These are phyloP conservation scores for Dalbergia cultrata DNA, from an alignment of 306 rosid genomes.

Conservation along the genomic window DNA sequence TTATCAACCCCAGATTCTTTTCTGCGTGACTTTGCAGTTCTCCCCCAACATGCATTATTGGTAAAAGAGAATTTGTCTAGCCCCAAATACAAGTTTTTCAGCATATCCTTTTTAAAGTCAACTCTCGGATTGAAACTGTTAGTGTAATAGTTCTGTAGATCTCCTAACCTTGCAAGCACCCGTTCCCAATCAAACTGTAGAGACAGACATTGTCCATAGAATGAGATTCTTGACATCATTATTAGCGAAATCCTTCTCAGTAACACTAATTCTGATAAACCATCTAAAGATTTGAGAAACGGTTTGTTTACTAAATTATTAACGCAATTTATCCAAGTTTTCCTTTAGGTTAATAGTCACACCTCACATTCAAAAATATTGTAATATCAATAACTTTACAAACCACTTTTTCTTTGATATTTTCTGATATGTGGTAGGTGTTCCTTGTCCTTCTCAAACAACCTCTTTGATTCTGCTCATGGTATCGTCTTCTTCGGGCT, in stretches of 20 bases:
- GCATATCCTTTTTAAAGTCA: background rate
- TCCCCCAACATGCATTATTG: background rate
- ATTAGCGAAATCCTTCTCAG: conserved; percentile 6
- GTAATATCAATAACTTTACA: background rate
- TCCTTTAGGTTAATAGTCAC: background rate
- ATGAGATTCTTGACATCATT: background rate
- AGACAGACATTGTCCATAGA: background rate
- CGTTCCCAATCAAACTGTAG: background rate
- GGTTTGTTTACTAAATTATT: background rate
- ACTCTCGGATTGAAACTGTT: background rate
- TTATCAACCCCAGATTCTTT: background rate
- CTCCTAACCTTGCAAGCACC: background rate
- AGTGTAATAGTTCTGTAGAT: background rate
- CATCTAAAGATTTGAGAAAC: background rate
- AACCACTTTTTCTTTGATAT: conserved; percentile 18
- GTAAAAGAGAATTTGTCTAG: background rate
- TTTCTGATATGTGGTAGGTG: background rate
- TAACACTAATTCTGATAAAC: background rate
- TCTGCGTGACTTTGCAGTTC: background rate
- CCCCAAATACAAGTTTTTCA: background rate
- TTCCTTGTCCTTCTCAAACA: conserved; percentile 1
- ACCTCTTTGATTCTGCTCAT: background rate
- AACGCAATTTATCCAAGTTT: background rate
- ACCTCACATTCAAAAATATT: background rate
- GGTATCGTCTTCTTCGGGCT: background rate